Evolutionary conservation across 2,329 filamentous ascomycete genomes (phyloP), one percentile per base, ranked within the genome.

Genomic region (Botrytis fabae): DNA sequence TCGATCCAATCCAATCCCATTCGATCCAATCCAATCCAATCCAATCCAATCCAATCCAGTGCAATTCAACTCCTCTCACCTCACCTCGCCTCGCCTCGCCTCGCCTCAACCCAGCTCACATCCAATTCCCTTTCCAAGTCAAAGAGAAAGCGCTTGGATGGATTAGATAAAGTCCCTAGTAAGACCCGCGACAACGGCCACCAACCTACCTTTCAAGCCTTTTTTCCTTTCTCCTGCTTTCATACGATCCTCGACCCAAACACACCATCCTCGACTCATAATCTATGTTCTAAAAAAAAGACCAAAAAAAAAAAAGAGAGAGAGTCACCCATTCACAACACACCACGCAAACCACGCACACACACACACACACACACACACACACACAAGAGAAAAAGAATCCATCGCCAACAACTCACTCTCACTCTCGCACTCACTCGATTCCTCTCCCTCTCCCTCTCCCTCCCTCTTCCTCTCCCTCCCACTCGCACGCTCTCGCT

Each of bases 131-230:
- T 38, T 38, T 38, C 48, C 22, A 51, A 61, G 59, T 61, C 59
- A 61, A 63, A 8, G 25, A 42, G 25, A 60, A 25, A 63, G 61
- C 61, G 61, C 61, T 63, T 63, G 61, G 61, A 63, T 44, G 61
- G 61, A 63, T 63, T 40, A 63, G 40, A 44, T 44, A 44, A 60
- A 38, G 25, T 68, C 35, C 51, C 51, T 54, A 54, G 51, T 54
- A 18, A 54, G 63, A 65, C 63, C 63, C 63, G 63, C 63, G 63
- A 66, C 63, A 66, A 66, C 63, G 32, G 63, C 63, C 63, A 51
- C 63, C 63, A 66, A 63, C 40, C 61, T 35, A 59, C 57, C 57
- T 32, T 32, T 28, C 35, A 8, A 42, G 7, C 60, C 38, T 62
- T 62, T 64, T 38, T 66, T 38, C 22, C n/a, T 63, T 25, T 51